phyloP scores from a whole-genome alignment of 768 basidiomycete genomes.

The Tulasnella sp. region DNA sequence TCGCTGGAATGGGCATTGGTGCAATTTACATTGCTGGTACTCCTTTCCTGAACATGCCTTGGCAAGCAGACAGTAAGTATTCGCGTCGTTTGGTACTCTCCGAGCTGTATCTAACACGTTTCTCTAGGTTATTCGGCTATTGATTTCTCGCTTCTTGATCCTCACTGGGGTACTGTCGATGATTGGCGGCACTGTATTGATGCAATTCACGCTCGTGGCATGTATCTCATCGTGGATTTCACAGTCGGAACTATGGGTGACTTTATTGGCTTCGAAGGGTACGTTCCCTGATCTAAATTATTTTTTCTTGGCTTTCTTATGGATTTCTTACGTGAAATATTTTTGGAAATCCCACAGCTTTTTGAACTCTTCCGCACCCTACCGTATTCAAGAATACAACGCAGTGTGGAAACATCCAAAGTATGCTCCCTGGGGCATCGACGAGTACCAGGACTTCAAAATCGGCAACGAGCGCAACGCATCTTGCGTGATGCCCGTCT shows the following conservation, averaged over 20 bases:
- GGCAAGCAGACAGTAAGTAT: constrained; percentile 85
- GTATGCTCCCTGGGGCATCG: constrained; percentile 77
- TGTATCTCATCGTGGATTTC: constrained; percentile 91
- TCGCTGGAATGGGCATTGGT: constrained; percentile 76
- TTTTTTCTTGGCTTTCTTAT: neutral
- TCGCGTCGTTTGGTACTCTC: neutral
- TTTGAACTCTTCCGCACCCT: constrained; percentile 71
- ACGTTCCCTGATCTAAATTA: constrained; percentile 20
- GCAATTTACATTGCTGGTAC: constrained; percentile 88
- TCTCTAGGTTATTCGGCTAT: constrained; percentile 76
- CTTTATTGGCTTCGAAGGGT: constrained; percentile 77
- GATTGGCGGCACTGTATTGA: constrained; percentile 72
- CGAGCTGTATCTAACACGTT: constrained; percentile 10
- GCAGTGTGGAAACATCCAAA: constrained; percentile 58
- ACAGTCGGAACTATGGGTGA: constrained; percentile 89
- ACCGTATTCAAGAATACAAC: constrained; percentile 58
- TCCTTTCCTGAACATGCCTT: constrained; percentile 88
- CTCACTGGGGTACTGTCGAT: constrained; percentile 75
- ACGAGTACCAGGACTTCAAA: constrained; percentile 73
- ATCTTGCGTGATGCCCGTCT: constrained; percentile 60
- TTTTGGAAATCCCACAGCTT: constrained; percentile 37
- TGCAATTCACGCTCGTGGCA: constrained; percentile 60
- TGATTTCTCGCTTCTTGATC: constrained; percentile 81
- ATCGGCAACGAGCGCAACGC: constrained; percentile 56
- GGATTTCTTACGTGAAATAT: neutral